A percentile compares a stretch with the other conserved stretches of the same genome.
phyloP scores from a whole-genome alignment of 2,329 filamentous ascomycete species.

The Exserohilum turcica region DNA sequence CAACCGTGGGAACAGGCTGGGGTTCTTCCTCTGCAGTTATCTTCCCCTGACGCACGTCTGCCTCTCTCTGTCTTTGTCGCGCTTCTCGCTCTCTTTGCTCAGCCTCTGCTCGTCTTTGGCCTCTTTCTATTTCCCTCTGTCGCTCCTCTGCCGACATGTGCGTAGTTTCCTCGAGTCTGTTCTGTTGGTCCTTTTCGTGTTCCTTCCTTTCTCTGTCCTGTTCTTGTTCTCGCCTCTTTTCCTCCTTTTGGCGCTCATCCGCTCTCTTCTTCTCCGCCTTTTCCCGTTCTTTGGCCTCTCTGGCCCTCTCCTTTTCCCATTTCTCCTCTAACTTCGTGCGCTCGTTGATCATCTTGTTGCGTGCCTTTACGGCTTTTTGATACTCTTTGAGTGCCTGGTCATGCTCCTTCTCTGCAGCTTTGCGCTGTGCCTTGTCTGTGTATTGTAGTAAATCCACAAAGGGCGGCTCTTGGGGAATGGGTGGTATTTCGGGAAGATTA shows the following conservation, averaged over 20 bases:
- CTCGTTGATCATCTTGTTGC: slow-evolving; percentile 67
- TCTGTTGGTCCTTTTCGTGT: slow-evolving; percentile 24
- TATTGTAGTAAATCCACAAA: slow-evolving; percentile 64
- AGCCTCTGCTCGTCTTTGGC: slow-evolving; percentile 11
- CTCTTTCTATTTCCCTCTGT: slow-evolving; percentile 15
- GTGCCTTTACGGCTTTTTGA: slow-evolving; percentile 68
- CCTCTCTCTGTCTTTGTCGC: slow-evolving; percentile 16
- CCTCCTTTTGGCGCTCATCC: slow-evolving; percentile 12
- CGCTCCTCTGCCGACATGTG: slow-evolving; percentile 10
- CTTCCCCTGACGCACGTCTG: slow-evolving; percentile 7
- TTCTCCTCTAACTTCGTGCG: slow-evolving; percentile 63
- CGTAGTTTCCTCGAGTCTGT: slow-evolving; percentile 21
- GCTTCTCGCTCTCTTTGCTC: slow-evolving; percentile 19
- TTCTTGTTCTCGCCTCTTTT: slow-evolving; percentile 30
- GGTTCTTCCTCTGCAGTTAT: slow-evolving; percentile 17
- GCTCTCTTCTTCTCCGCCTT: slow-evolving; percentile 18
- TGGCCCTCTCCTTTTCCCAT: slow-evolving; percentile 28
- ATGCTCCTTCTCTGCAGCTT: slow-evolving; percentile 71
- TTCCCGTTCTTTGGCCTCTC: slow-evolving; percentile 41
- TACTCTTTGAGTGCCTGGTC: slow-evolving; percentile 67
- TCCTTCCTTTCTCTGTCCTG: slow-evolving; percentile 9
- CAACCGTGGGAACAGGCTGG: slow-evolving; percentile 4
- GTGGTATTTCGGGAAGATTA: slow-evolving; percentile 55
- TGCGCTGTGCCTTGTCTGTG: slow-evolving; percentile 68
- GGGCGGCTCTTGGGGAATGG: slow-evolving; percentile 60